Percentiles rank a stretch among this genome's conserved stretches.
Conservation (phyloP, 768 basidiomycete species). For the Pleurotus tuoliensis region DNA sequence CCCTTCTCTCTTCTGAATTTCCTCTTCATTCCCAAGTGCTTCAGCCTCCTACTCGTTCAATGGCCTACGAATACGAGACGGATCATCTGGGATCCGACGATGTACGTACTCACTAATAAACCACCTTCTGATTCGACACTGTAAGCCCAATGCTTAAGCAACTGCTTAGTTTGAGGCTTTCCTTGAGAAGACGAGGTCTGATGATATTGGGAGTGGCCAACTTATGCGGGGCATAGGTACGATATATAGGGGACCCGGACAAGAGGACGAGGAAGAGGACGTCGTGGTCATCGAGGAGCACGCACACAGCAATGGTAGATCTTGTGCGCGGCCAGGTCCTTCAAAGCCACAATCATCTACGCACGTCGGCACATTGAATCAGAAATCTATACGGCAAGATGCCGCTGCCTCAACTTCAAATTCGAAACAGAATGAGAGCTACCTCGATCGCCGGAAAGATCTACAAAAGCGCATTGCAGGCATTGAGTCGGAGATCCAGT, state of each 20-base stretch:
- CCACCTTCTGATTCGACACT: not conserved
- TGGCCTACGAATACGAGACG: not conserved
- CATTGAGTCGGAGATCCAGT: slow-evolving; percentile 29
- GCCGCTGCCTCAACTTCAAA: not conserved
- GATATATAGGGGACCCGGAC: too few species aligned
- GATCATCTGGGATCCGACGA: slow-evolving; percentile 17
- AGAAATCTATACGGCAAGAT: not conserved
- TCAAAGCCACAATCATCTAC: not conserved
- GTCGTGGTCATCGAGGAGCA: not conserved
- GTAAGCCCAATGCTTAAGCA: not conserved
- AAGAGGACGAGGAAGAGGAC: not conserved
- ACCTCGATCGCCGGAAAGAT: slow-evolving; percentile 13
- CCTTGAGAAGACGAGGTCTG: slow-evolving; percentile 19
- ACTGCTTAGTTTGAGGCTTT: slow-evolving; percentile 18
- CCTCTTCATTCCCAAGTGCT: too few species aligned
- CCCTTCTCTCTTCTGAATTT: too few species aligned
- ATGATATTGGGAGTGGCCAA: slow-evolving; percentile 8
- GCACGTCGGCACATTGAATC: too few species aligned
- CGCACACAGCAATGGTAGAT: not conserved
- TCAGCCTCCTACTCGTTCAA: too few species aligned
- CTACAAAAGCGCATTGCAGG: slow-evolving; percentile 27
- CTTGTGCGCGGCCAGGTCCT: slow-evolving; percentile 2
- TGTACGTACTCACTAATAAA: slow-evolving; percentile 2
- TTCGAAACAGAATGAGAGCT: not conserved
- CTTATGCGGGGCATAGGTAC: not conserved